Evolutionary conservation across 495 filamentous ascomycete species (phyloP), one percentile per base, ranked within the genome.

Genomic region (Trichoderma erinaceum): DNA sequence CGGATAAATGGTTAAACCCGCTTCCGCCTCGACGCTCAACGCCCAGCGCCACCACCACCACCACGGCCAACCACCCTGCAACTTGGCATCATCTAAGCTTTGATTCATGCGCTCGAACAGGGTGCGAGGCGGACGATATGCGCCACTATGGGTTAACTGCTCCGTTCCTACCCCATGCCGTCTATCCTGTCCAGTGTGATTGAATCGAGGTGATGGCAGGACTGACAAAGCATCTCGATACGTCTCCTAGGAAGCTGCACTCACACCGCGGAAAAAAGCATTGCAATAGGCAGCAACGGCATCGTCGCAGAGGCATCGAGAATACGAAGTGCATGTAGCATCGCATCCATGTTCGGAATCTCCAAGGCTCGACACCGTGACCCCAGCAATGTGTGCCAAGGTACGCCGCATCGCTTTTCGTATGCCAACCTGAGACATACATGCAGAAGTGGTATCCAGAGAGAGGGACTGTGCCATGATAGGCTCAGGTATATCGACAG

Each of bases 361-460:
- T 23, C 7, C 18, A 52, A 52, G 48, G 48, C n/a, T 52, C 48
- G 56, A n/a, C 12, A 25, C 56, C 44, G 13, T 48, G 44, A 38
- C 8, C 35, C 35, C 35, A 38, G 35, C 35, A 38, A 38, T 38
- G 44, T 48, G 44, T 15, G 44, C 44, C 44, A 48, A 29, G 56
- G 15, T 25, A 61, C 8, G 15, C 23, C 11, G 56, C 8, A n/a
- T 29, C 56, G 23, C 27, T 18, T 32, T 61, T 11, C 27, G 12
- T 61, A 12, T 23, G 23, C 56, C 56, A 61, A 61, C 23, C 56
- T 61, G 56, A 61, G 56, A 61, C 56, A 61, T 32, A 61, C 56
- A 61, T 52, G 56, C 23, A 32, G 56, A 61, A 32, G 27, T 61
- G 50, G 43, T 46, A 52, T 52, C 48, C 56, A 61, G 56, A 13